Evolutionary conservation across 345 rosid species (phyloP).

Genomic region (Murraya koenigii): DNA sequence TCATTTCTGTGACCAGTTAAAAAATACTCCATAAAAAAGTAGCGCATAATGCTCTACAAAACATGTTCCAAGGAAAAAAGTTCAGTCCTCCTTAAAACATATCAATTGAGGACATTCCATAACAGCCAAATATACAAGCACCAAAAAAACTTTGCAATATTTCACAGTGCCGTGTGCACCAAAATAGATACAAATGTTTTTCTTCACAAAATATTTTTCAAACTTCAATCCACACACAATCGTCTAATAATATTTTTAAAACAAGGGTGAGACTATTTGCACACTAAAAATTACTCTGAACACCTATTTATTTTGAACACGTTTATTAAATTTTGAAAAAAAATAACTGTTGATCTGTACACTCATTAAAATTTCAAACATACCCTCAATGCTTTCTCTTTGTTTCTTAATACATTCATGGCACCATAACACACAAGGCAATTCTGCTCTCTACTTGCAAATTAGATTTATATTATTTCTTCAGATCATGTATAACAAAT

Average conservation of each 20-base stretch:
- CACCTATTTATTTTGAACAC: no score
- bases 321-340: no score
- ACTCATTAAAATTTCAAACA: no score
- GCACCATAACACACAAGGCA: no score
- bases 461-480: no score
- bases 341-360: no score
- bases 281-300: no score
- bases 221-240: neutral
- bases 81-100: neutral
- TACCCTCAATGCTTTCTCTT: no score
- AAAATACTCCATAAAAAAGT: neutral
- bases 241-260: neutral
- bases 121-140: conserved; percentile 3
- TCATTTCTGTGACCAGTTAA: neutral
- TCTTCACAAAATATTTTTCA: neutral
- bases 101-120: neutral
- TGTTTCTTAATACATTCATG: no score
- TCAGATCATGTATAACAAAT: no score
- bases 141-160: neutral
- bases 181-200: neutral
- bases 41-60: neutral
- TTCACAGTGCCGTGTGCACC: neutral
- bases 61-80: neutral
- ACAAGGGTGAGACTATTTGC: neutral
- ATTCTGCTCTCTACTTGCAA: no score